Evolutionary conservation across 768 basidiomycete species (phyloP).

Genomic region (Termitomyces eurrhizus): DNA sequence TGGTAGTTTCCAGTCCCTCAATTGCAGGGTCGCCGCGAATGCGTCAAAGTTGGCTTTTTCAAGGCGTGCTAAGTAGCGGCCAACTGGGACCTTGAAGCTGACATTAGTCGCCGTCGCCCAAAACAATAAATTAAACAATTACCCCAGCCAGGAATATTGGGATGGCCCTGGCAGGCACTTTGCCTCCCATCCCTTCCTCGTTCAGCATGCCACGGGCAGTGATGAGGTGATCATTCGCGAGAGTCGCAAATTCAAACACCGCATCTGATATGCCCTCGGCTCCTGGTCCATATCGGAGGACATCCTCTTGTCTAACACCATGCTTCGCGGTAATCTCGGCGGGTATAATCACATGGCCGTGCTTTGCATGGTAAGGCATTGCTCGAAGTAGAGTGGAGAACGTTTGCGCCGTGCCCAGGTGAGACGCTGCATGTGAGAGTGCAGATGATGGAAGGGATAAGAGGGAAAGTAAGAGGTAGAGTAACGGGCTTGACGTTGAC

Average conservation of each 20-base stretch:
- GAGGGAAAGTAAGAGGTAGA: slow-evolving; percentile 73
- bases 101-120: slow-evolving; percentile 16
- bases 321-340: slow-evolving; percentile 79
- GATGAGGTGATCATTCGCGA: slow-evolving; percentile 75
- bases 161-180: slow-evolving; percentile 55
- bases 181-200: slow-evolving; percentile 41
- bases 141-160: slow-evolving; percentile 74
- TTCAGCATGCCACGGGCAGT: slow-evolving; percentile 72
- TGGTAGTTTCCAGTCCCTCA: slow-evolving; percentile 73
- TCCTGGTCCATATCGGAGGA: slow-evolving; percentile 54
- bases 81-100: slow-evolving; percentile 57
- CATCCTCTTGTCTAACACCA: slow-evolving; percentile 74
- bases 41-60: slow-evolving; percentile 71
- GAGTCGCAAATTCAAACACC: slow-evolving; percentile 77
- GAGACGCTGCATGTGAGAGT: slow-evolving; percentile 75
- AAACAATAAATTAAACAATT: slow-evolving; percentile 28
- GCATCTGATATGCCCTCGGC: slow-evolving; percentile 70
- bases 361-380: slow-evolving; percentile 71
- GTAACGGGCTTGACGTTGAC: slow-evolving; percentile 72
- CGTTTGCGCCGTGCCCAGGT: slow-evolving; percentile 73
- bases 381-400: slow-evolving; percentile 70
- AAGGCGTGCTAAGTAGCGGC: slow-evolving; percentile 57
- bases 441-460: slow-evolving; percentile 49
- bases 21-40: slow-evolving; percentile 59
- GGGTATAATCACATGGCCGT: slow-evolving; percentile 71